Evolutionary conservation across 345 rosid species (phyloP), one percentile per base, ranked within the genome.

Genomic region (Acer negundo): DNA sequence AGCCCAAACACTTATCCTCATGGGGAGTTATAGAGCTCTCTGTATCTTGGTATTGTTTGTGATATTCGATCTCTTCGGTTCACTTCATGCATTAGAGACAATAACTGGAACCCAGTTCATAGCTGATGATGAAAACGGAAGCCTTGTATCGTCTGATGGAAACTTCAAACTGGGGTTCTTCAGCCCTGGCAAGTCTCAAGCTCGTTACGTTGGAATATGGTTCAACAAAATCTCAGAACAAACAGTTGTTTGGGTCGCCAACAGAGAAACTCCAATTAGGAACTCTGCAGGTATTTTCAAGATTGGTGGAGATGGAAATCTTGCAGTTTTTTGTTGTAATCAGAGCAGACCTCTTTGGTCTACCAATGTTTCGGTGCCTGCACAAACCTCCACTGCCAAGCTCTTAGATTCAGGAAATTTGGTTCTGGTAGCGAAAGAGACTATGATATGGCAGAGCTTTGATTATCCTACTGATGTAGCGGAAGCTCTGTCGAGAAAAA

Each of bases 321-420:
- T 85, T 4, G 81, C 38, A 11, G 63, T 82, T 26, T 46, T 20
- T 15, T 63, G 13, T 46, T 40, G 23, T 28, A 28, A 28, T 28
- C 31, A 28, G 31, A 28, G n/a, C 6, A 17, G 12, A 16, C 35
- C 58, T 7, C 44, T 78, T 9, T 81, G 84, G 84, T 76, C 84
- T 7, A 56, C 79, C n/a, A 73, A 81, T n/a, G 42, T 56, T 44
- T 47, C 76, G 0, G n/a, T 4, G 26, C 62, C 68, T 28, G 15
- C 19, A 0, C 3, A 38, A 17, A 20, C 2, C 42, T 17, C 24
- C n/a, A 15, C 15, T 5, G 44, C 79, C 28, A 85, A 31, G 78
- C 80, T 85, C 2, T 75, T 69, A 47, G 87, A 82, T 61, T 42
- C 80, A 26, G 85, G 87, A 28, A 85, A 82, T 72, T 55, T 82